Evolutionary conservation across 345 rosid species (phyloP).

Genomic region (Heritiera fomes): DNA sequence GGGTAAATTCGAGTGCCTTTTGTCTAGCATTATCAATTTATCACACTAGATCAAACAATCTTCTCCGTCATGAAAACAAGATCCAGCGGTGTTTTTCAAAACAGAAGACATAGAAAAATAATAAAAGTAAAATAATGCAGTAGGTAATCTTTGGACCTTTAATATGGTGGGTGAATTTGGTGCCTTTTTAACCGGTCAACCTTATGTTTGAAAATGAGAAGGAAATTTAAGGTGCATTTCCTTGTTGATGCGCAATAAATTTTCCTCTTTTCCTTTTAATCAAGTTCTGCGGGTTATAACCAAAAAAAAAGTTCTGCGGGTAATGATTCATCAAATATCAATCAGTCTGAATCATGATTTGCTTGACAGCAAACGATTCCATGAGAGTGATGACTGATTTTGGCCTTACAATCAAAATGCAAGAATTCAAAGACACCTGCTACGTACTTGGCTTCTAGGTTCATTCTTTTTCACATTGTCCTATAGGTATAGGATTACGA

Average conservation of each 20-base stretch:
- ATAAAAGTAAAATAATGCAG: not conserved
- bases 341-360: not conserved
- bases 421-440: not conserved
- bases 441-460: not conserved
- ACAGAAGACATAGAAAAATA: too few species aligned
- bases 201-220: not conserved
- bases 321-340: not conserved
- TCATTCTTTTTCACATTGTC: not conserved
- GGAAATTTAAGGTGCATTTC: not conserved
- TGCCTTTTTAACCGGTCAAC: not conserved
- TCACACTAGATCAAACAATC: too few species aligned
- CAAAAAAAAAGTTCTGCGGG: too few species aligned
- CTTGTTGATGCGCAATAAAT: not conserved
- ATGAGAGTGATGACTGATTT: not conserved
- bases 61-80: too few species aligned
- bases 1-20: too few species aligned
- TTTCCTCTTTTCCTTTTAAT: not conserved
- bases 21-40: too few species aligned
- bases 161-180: not conserved
- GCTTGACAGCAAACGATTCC: not conserved
- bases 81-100: too few species aligned
- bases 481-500: not conserved
- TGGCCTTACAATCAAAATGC: not conserved
- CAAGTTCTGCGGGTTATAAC: not conserved
- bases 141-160: slow-evolving; percentile 22